Evolutionary conservation across 1,284 basidiomycete genomes (phyloP).

Genomic region (Salmacisia buchloeana): DNA sequence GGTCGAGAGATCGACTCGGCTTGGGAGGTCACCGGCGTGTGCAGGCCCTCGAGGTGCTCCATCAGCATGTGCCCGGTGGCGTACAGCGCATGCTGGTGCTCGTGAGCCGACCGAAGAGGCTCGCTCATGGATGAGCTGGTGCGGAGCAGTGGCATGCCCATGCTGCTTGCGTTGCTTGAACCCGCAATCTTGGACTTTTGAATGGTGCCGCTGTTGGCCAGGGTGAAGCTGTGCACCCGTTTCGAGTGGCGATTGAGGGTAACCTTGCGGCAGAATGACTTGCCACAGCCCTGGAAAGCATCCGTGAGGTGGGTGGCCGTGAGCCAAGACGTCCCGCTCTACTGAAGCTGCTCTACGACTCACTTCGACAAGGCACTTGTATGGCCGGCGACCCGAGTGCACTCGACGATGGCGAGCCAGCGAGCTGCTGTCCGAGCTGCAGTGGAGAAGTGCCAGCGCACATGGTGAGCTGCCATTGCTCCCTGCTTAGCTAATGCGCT

Average conservation of each 20-base stretch:
- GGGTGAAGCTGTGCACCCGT: not conserved
- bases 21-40: not conserved
- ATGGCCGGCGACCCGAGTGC: slow-evolving; percentile 57
- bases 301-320: not conserved
- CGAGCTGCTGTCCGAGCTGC: slow-evolving; percentile 57
- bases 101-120: not conserved
- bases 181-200: not conserved
- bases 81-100: not conserved
- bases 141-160: not conserved
- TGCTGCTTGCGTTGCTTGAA: not conserved
- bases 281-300: slow-evolving; percentile 14
- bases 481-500: too few species aligned
- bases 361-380: slow-evolving; percentile 49
- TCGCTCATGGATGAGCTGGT: not conserved
- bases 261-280: slow-evolving; percentile 31
- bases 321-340: not conserved
- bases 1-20: not conserved
- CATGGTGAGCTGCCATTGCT: too few species aligned
- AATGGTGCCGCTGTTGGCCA: not conserved
- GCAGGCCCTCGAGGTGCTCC: not conserved
- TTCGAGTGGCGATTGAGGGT: not conserved
- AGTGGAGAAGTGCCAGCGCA: too few species aligned
- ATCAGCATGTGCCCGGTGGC: not conserved
- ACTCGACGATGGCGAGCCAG: slow-evolving; percentile 66
- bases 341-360: slow-evolving; percentile 37